A percentile compares a stretch with the other conserved stretches of the same genome.
These are phyloP conservation scores for Colletotrichum lindemuthianum DNA, from an alignment of 2,329 filamentous ascomycete genomes.

Conservation along the genomic window DNA sequence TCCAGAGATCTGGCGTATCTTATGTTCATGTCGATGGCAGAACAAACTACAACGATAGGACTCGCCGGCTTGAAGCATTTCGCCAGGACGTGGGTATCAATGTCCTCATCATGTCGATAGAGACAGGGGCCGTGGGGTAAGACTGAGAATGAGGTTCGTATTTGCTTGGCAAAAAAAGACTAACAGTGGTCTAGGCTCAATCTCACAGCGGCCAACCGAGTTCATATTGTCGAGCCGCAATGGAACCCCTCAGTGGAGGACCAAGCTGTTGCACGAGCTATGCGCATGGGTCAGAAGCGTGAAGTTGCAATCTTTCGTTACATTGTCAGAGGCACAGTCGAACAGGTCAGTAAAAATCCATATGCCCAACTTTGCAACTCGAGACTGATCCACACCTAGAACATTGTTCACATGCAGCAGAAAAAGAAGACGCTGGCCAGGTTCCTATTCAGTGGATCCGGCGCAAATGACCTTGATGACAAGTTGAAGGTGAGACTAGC, in stretches of 20 bases:
- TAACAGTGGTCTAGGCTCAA: not conserved
- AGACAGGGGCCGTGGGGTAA: not conserved
- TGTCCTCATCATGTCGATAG: not conserved
- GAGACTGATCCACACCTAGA: too few species aligned
- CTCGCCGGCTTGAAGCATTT: not conserved
- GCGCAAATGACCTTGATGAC: too few species aligned
- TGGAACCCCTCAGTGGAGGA: constrained; percentile 45
- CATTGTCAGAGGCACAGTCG: not conserved
- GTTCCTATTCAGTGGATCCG: too few species aligned
- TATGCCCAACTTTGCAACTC: too few species aligned
- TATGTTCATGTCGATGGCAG: not conserved
- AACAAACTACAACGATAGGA: not conserved
- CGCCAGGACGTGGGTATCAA: not conserved
- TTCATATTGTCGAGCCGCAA: not conserved
- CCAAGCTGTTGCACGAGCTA: constrained; percentile 42
- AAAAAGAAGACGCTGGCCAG: too few species aligned
- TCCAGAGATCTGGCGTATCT: not conserved
- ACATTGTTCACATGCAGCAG: too few species aligned
- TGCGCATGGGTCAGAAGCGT: constrained; percentile 41
- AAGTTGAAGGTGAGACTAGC: too few species aligned
- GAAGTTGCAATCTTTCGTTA: constrained; percentile 39
- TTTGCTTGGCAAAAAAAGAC: too few species aligned
- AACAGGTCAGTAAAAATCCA: not conserved
- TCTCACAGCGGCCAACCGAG: not conserved
- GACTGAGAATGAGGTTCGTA: not conserved